Evolutionary conservation across 2,329 filamentous ascomycete species (phyloP), one percentile per base, ranked within the genome.

Genomic region (Fusarium sp.): DNA sequence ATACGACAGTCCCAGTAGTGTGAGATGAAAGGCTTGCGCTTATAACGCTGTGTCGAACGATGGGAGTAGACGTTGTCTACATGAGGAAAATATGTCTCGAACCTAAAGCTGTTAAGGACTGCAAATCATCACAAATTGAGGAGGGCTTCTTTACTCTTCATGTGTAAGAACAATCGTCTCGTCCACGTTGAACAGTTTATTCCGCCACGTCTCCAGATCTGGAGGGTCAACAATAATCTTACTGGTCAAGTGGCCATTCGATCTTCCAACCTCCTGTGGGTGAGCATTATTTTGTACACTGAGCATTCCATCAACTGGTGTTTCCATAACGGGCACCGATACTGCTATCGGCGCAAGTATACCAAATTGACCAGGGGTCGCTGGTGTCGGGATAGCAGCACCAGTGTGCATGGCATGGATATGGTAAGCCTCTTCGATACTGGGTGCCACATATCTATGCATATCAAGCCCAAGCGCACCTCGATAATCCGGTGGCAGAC

Each of bases 1-100:
- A 95, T 87, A 38, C 93, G 89, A 77, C 93, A 95, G 82, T 95
- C 93, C 91, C 92, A 95, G 81, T 95, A 95, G 81, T 94, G 92
- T 4, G 92, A 94, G 60, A 94, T 86, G 74, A 95, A 93, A n/a
- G 92, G 91, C 76, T 93, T 94, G 76, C 91, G 91, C 83, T 95
- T 95, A 81, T 94, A 94, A 60, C 87, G 87, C 79, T 95, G 93
- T 5, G 93, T 94, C 4, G 93, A 94, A 69, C 93, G 91, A 82
- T 94, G 93, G 31, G 93, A 95, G 82, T 94, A 95, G 74, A 95
- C 89, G 79, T 95, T 95, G 83, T 95, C 93, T 73, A 95, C 87
- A 80, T 95, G 93, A 0, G 93, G 92, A 77, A 94, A 95, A 81
- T 95, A 95, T 11, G 89, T 94, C 77, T 93, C 89, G 78, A 93